These are phyloP conservation scores for Erythrophleum ivorense DNA, from an alignment of 331 rosid genomes.

Conservation along the genomic window DNA sequence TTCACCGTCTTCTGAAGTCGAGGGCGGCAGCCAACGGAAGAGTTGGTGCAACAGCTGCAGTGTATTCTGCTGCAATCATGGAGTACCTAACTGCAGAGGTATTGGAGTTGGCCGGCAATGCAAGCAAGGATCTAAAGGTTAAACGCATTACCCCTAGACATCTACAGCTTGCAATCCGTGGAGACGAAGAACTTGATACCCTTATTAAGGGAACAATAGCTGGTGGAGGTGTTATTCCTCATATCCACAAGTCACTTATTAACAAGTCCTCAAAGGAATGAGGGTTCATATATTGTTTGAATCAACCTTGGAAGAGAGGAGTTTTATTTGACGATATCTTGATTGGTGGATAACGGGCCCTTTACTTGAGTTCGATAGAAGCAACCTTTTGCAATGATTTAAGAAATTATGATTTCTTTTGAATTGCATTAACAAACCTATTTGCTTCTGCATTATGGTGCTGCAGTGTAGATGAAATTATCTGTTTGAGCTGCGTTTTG, in stretches of 20 bases:
- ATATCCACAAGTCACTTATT: constrained; percentile 36
- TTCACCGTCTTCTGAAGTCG: constrained; percentile 32
- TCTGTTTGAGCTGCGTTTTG: neutral
- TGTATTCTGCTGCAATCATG: constrained; percentile 34
- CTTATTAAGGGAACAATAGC: constrained; percentile 28
- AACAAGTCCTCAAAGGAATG: constrained; percentile 33
- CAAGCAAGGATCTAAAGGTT: constrained; percentile 52
- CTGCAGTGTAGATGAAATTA: neutral
- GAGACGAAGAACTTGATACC: constrained; percentile 25
- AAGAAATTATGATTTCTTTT: neutral
- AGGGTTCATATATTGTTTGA: neutral
- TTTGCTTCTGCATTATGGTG: neutral
- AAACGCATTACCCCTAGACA: constrained; percentile 17
- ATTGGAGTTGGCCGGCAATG: constrained; percentile 57
- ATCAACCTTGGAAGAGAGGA: neutral
- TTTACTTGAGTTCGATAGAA: constrained; percentile 7
- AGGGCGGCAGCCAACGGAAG: constrained; percentile 24
- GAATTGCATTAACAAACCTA: too few relatives aligned
- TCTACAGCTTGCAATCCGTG: constrained; percentile 15
- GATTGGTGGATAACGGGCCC: neutral
- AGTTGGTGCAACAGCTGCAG: constrained; percentile 39
- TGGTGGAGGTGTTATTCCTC: constrained; percentile 38
- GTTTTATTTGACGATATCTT: neutral
- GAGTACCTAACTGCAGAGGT: constrained; percentile 57
- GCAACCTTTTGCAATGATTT: neutral